phyloP scores from a whole-genome alignment of 495 filamentous ascomycete genomes.

The Hypoxylon rickii region DNA sequence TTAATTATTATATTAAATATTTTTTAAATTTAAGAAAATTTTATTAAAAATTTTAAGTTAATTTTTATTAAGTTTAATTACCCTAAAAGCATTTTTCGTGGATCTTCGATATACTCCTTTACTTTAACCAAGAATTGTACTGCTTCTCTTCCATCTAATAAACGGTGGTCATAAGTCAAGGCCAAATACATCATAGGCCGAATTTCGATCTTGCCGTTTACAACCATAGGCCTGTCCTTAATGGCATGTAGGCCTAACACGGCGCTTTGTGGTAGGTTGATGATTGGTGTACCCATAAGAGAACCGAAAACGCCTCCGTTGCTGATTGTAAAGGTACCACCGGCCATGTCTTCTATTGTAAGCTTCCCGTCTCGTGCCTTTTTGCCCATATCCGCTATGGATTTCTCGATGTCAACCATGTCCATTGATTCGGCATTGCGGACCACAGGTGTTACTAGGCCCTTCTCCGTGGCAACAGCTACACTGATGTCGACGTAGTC shows the following conservation, averaged over 20 bases:
- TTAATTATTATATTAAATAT: slow-evolving; percentile 1
- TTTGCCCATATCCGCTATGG: slow-evolving; percentile 92
- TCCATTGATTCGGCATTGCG: slow-evolving; percentile 89
- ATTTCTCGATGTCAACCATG: slow-evolving; percentile 84
- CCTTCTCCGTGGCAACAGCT: slow-evolving; percentile 96
- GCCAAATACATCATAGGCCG: slow-evolving; percentile 99
- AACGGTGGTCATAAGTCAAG: slow-evolving; percentile 94
- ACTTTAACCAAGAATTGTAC: slow-evolving; percentile 98
- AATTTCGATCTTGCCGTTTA: slow-evolving; percentile 92
- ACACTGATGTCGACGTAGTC: slow-evolving; percentile 99
- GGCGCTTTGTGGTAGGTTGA: slow-evolving; percentile 94
- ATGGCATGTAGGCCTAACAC: slow-evolving; percentile 97
- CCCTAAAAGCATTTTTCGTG: slow-evolving; percentile 80
- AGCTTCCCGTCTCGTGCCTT: slow-evolving; percentile 97
- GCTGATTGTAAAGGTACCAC: slow-evolving; percentile 98
- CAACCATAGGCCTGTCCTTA: slow-evolving; percentile 87
- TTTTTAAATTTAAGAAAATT: too few relatives aligned
- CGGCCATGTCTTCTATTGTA: slow-evolving; percentile 99
- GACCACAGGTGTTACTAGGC: slow-evolving; percentile 93
- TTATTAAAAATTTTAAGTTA: slow-evolving; percentile 2
- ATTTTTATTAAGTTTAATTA: slow-evolving; percentile 17
- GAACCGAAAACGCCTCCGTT: slow-evolving; percentile 76
- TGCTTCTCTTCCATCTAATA: slow-evolving; percentile 93
- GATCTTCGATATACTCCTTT: slow-evolving; percentile 98
- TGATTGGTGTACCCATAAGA: slow-evolving; percentile 98